Base-by-base conservation (phyloP, 305 asterid genomes). In the Fraxinus floribunda region DNA sequence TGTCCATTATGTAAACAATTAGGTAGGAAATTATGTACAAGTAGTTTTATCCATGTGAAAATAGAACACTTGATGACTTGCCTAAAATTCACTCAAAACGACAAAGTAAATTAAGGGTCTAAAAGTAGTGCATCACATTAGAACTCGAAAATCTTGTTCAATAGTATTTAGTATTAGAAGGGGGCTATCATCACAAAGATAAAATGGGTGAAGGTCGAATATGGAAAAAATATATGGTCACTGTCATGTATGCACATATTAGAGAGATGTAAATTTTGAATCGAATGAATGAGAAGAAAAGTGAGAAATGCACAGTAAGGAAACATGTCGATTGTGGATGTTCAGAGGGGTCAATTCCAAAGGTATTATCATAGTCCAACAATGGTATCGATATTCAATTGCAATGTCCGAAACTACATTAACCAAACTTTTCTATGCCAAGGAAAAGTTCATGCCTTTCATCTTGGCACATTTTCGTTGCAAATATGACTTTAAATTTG, bases 271-370 rank as follows among this genome's bases (percentile, higher is more conserved):
- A 95, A 13, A 93, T 60, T 82, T 86, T 91, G 86, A 91, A 92
- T 97, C 97, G 92, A 74, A 83, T 62, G 41, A 98, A 93, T 30
- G 95, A 90, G 85, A 91, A 92, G 62, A 93, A 73, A 85, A 38
- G 41, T 7, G 41, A 38, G 41, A 38, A 38, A 38, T 38, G 44
- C 1, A 38, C 44, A 7, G 44, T 38, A 38, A 38, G 10, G 44
- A 38, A 38, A 38, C 10, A 38, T 1, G 1, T 38, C 10, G 44
- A 38, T 38, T 38, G 44, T 38, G 9, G 9, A 36, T 36, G 9
- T 36, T 4, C 9, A 36, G 7, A 36, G 39, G 39, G 39, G 39
- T 36, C 39, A 36, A 36, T 36, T 36, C 39, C 9, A 6, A 36
- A 36, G 9, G 10, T 7, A 36, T 36, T 36, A 36, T 36, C 41